Conservation (phyloP, 179 eudicot genomes). For the Actinidia arguta region DNA sequence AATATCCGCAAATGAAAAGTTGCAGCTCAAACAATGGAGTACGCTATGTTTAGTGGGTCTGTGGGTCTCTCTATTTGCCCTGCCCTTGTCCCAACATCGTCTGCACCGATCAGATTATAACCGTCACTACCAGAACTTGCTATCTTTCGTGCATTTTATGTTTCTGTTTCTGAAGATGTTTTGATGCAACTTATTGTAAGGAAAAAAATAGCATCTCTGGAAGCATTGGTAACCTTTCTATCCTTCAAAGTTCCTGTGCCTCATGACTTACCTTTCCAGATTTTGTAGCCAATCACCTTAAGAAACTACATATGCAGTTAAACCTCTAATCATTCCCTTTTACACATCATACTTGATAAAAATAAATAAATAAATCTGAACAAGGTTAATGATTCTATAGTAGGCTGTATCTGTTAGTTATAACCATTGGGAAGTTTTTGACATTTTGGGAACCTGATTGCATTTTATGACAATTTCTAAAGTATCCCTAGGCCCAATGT, state of each 20-base stretch:
- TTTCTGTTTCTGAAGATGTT: background rate
- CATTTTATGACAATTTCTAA: background rate
- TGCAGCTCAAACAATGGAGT: too few species aligned
- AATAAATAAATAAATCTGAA: too few species aligned
- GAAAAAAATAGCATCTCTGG: background rate
- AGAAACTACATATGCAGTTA: background rate
- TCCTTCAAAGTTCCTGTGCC: background rate
- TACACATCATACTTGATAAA: too few species aligned
- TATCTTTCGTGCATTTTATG: background rate
- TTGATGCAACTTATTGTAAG: background rate
- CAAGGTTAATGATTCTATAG: background rate
- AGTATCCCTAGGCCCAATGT: background rate
- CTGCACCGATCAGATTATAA: background rate
- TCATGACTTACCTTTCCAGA: background rate
- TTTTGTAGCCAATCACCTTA: background rate
- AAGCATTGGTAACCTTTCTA: background rate
- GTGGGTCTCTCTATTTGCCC: too few species aligned
- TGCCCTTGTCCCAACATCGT: too few species aligned
- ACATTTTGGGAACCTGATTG: background rate
- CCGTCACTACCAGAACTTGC: background rate
- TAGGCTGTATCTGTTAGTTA: conserved; percentile 2
- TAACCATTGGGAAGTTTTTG: background rate
- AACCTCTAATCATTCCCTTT: background rate
- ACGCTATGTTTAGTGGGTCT: too few species aligned
- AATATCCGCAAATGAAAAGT: too few species aligned